Evolutionary conservation across 2,329 filamentous ascomycete species (phyloP).

Genomic region (Xylariales sp.): DNA sequence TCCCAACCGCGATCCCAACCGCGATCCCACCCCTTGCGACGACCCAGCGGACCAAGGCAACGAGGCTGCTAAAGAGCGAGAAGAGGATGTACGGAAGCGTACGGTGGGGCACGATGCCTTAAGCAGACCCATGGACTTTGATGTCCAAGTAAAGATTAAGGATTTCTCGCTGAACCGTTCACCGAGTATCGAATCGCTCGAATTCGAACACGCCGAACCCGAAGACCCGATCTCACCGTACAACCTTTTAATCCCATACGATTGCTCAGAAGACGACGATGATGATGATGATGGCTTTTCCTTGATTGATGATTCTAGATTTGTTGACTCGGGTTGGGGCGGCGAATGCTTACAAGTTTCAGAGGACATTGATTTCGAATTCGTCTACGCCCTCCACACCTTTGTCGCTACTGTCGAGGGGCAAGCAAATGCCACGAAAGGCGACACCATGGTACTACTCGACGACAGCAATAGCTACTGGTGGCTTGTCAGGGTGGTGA

Average conservation of each 20-base stretch:
- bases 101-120: no score
- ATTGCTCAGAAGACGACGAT: slow-evolving; percentile 46
- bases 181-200: slow-evolving; percentile 12
- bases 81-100: no score
- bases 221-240: slow-evolving; percentile 26
- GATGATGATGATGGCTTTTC: slow-evolving; percentile 57
- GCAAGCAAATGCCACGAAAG: slow-evolving; percentile 96
- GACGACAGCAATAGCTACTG: slow-evolving; percentile 99
- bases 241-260: slow-evolving; percentile 39
- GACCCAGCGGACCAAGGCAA: slow-evolving; percentile 8
- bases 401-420: slow-evolving; percentile 98
- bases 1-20: no score
- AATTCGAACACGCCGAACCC: slow-evolving; percentile 18
- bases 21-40: slow-evolving; percentile 13
- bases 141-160: slow-evolving; percentile 14
- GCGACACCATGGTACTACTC: slow-evolving; percentile 95
- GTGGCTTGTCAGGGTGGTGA: slow-evolving; percentile 97
- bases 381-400: slow-evolving; percentile 96
- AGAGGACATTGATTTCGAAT: slow-evolving; percentile 99
- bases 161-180: slow-evolving; percentile 15
- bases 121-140: no score
- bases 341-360: slow-evolving; percentile 79
- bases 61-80: no score
- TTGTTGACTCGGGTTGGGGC: slow-evolving; percentile 69
- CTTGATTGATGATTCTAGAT: slow-evolving; percentile 49